Evolutionary conservation across 768 basidiomycete genomes (phyloP).

Genomic region (Tricholoma furcatifolium): DNA sequence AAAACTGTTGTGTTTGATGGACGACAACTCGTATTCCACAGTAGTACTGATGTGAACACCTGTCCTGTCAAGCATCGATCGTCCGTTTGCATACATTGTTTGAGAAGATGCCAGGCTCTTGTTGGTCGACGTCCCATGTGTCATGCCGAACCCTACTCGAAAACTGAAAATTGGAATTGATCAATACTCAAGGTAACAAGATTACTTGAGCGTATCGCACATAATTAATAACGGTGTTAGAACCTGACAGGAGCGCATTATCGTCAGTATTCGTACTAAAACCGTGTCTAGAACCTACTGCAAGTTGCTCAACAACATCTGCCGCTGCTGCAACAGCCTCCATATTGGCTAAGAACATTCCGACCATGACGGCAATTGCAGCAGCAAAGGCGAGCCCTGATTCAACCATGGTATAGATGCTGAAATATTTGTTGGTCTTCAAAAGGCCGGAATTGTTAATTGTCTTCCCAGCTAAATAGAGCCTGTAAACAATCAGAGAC

Average conservation of each 20-base stretch:
- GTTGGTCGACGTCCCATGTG: neutral
- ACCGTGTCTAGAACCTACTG: neutral
- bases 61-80: too few relatives aligned
- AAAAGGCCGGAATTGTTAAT: neutral
- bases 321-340: neutral
- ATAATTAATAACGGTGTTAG: neutral
- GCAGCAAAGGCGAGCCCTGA: neutral
- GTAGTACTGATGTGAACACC: too few relatives aligned
- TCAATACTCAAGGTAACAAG: neutral
- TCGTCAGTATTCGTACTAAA: too few relatives aligned
- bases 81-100: too few relatives aligned
- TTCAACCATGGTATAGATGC: neutral
- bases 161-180: neutral
- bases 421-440: neutral
- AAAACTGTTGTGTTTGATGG: too few relatives aligned
- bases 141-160: neutral
- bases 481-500: neutral
- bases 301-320: neutral
- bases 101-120: too few relatives aligned
- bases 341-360: neutral
- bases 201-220: neutral
- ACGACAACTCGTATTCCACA: too few relatives aligned
- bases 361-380: neutral
- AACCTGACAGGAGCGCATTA: neutral
- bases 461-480: neutral